A percentile compares a stretch with the other conserved stretches of the same genome.
These are phyloP conservation scores for Zychaea mexicana DNA, from an alignment of 371 early-diverging fungal species.

Conservation along the genomic window DNA sequence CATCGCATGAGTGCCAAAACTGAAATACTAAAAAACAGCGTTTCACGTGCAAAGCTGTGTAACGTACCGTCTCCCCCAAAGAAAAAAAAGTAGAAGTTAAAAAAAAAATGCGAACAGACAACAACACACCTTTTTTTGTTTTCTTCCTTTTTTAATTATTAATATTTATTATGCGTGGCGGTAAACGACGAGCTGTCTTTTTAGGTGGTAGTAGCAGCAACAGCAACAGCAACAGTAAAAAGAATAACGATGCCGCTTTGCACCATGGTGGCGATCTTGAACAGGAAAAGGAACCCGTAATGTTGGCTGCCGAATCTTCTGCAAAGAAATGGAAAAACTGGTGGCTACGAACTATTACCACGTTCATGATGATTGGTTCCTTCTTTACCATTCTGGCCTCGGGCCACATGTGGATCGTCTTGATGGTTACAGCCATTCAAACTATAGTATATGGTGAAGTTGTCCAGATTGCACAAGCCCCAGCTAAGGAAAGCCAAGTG, in stretches of 20 bases:
- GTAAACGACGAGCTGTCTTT: background rate
- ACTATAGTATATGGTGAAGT: slow-evolving; percentile 86
- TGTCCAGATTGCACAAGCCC: slow-evolving; percentile 84
- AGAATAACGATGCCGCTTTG: background rate
- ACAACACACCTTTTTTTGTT: slow-evolving; percentile 1
- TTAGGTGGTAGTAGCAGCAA: background rate
- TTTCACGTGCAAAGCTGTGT: background rate
- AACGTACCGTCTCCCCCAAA: background rate
- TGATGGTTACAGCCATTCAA: slow-evolving; percentile 76
- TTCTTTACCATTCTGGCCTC: slow-evolving; percentile 81
- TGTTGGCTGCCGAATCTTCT: slow-evolving; percentile 54
- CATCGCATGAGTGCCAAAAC: too few relatives aligned
- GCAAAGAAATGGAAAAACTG: slow-evolving; percentile 77
- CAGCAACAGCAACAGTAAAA: background rate
- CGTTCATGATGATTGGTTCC: slow-evolving; percentile 85
- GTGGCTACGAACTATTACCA: slow-evolving; percentile 82
- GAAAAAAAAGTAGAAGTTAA: background rate
- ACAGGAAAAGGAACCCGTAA: background rate
- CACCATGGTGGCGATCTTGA: background rate
- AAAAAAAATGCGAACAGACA: background rate
- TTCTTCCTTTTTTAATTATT: slow-evolving; percentile 4
- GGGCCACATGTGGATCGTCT: slow-evolving; percentile 80
- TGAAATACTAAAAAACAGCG: too few relatives aligned
- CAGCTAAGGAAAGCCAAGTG: slow-evolving; percentile 81
- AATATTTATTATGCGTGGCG: background rate